Evolutionary conservation across 306 rosid genomes (phyloP), one percentile per base, ranked within the genome.

Genomic region (Argentina anserina): DNA sequence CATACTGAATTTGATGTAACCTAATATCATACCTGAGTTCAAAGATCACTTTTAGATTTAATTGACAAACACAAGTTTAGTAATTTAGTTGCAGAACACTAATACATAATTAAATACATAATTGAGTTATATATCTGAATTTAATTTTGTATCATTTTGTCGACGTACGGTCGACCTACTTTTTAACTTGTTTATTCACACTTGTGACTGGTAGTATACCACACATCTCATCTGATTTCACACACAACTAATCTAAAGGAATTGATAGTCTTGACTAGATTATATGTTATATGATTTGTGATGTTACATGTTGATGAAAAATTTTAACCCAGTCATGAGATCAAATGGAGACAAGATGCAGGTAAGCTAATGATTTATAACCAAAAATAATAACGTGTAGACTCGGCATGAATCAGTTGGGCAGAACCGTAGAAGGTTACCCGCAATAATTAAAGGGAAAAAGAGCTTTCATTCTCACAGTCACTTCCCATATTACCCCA

Each of bases 301-400:
- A 52, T 4, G 71, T 45, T 11, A 47, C 3, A 33, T 34, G 45
- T 33, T 69, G 73, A 23, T 14, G 46, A 50, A 33, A 20, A 7
- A 39, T 40, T 52, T 46, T 39, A 41, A 21, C 33, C 18, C 25
- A 53, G 41, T 17, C 14, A 34, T 37, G 64, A 60, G 20, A 61
- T 33, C 49, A 26, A 6, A 53, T 49, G 84, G 81, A 37, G 86
- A 80, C 83, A 88, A 65, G 68, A 62, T n/a, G 79, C 74, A 47
- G 80, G 86, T 76, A 74, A 72, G 65, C 72, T 31, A 71, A 80
- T 78, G 79, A 80, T 80, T 84, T 61, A 37, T 20, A 14, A 69
- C 70, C 61, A 68, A 36, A n/a, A n/a, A n/a, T 33, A 52, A 74
- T 50, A 45, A 53, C 75, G 62, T 81, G 74, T 62, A 72, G 67